Base-by-base conservation (phyloP, 495 filamentous ascomycete genomes). In the Neurospora sp. region DNA sequence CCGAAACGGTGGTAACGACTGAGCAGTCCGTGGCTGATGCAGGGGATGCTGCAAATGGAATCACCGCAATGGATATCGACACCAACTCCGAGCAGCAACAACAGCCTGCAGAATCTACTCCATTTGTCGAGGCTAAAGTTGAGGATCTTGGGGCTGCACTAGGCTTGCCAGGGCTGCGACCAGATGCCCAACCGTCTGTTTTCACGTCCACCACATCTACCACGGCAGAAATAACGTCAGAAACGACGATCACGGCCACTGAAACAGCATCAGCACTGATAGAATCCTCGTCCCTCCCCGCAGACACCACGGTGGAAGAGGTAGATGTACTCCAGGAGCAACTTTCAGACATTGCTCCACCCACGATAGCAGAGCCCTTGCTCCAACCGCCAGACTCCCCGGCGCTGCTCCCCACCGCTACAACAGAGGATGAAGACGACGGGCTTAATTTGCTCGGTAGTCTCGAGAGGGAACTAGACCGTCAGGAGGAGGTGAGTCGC, bases 31-130 rank as follows among this genome's bases (percentile, higher is more conserved):
- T 42, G 38, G 69, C 70, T 2, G 39, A 44, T n/a, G 22, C 9
- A 44, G 22, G 41, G n/a, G 72, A 70, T 5, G 22, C 31, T 37
- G 41, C 39, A 10, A 71, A 38, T 61, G 70, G 16, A 8, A 14
- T 27, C 38, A n/a, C 16, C 35, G 1, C 82, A 79, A 40, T 87
- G 82, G 27, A 86, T 78, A 73, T 76, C 85, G 41, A 85, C 80
- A 71, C 53, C 53, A 27, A 14, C 14, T 6, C 4, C 35, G 40
- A 69, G 65, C 39, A 44, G 27, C 61, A 69, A 35, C 68, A 42
- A 38, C 41, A 40, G 16, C 69, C 69, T n/a, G 17, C 12, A 37
- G 27, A 65, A 65, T 65, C 27, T 8, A 10, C 53, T 65, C 27
- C 27, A 65, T 37, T 27, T 65, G 27, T 14, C 27, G 53, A 65